Evolutionary conservation across 768 basidiomycete genomes (phyloP).

Genomic region (Lactarius evosmus): DNA sequence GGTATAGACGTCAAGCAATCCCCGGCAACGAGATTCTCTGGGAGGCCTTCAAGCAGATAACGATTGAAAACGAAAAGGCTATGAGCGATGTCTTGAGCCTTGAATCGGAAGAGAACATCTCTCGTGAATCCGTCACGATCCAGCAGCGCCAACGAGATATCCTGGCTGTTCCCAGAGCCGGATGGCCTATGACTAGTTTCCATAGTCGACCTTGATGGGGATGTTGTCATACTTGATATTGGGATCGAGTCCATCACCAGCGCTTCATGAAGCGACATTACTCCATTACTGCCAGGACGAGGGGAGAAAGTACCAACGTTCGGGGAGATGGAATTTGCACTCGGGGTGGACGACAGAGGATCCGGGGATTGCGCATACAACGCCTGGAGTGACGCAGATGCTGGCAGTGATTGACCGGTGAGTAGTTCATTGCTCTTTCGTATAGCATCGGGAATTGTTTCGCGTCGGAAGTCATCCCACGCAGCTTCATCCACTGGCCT

Average conservation of each 20-base stretch:
- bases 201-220: slow-evolving; percentile 24
- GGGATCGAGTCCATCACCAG: slow-evolving; percentile 11
- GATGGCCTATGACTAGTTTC: slow-evolving; percentile 28
- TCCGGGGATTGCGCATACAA: slow-evolving; percentile 51
- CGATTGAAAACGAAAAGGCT: slow-evolving; percentile 65
- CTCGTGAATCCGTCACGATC: slow-evolving; percentile 65
- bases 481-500: slow-evolving; percentile 46
- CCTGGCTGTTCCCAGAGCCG: slow-evolving; percentile 24
- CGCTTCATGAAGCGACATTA: slow-evolving; percentile 15
- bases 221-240: neutral
- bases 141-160: slow-evolving; percentile 49
- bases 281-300: slow-evolving; percentile 20
- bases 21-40: slow-evolving; percentile 50
- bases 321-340: slow-evolving; percentile 33
- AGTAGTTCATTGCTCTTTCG: slow-evolving; percentile 28
- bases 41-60: slow-evolving; percentile 43
- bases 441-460: slow-evolving; percentile 45
- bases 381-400: slow-evolving; percentile 51
- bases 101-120: slow-evolving; percentile 61
- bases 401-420: slow-evolving; percentile 35
- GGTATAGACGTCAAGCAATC: slow-evolving; percentile 30
- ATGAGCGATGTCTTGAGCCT: slow-evolving; percentile 56
- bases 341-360: slow-evolving; percentile 27
- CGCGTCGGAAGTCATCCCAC: slow-evolving; percentile 59
- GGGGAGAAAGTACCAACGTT: slow-evolving; percentile 33